phyloP scores from a whole-genome alignment of 129 eudicot genomes.

The Lactuca sativa region DNA sequence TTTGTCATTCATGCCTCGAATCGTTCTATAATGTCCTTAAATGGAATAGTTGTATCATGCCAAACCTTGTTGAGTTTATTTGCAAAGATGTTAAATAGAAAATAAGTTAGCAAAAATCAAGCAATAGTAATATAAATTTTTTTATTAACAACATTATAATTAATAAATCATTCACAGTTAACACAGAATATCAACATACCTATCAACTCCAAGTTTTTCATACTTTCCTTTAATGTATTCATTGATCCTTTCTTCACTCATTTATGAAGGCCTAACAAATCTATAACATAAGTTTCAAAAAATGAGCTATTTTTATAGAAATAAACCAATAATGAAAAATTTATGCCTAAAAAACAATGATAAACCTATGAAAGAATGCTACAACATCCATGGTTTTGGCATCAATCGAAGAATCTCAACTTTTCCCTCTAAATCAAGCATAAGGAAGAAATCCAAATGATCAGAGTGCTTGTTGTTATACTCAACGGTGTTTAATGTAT shows the following conservation, averaged over 20 bases:
- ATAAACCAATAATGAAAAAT: not conserved
- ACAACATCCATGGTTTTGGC: no score
- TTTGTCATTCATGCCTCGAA: constrained; percentile 78
- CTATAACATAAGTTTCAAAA: constrained; percentile 6
- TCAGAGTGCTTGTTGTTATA: constrained; percentile 43
- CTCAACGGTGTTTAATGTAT: constrained; percentile 26
- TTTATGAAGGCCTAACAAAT: constrained; percentile 88
- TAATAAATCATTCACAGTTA: not conserved
- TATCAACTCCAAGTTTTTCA: constrained; percentile 73
- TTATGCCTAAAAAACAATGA: constrained; percentile 22
- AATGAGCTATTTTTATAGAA: constrained; percentile 17
- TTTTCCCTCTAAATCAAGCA: no score
- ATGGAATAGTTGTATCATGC: no score
- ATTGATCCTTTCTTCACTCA: constrained; percentile 73
- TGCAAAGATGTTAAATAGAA: no score
- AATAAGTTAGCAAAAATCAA: not conserved
- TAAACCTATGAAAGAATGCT: no score
- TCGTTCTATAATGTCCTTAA: constrained; percentile 16
- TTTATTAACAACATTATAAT: not conserved
- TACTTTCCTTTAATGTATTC: constrained; percentile 89
- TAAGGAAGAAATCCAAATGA: constrained; percentile 63
- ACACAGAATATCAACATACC: constrained; percentile 44
- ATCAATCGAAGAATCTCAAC: constrained; percentile 18
- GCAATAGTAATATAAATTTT: not conserved
- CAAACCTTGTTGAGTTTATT: no score